Percentiles rank a stretch among this genome's conserved stretches.
Evolutionary conservation across 2,329 filamentous ascomycete genomes (phyloP).

Genomic region (Fusarium heterosporum): DNA sequence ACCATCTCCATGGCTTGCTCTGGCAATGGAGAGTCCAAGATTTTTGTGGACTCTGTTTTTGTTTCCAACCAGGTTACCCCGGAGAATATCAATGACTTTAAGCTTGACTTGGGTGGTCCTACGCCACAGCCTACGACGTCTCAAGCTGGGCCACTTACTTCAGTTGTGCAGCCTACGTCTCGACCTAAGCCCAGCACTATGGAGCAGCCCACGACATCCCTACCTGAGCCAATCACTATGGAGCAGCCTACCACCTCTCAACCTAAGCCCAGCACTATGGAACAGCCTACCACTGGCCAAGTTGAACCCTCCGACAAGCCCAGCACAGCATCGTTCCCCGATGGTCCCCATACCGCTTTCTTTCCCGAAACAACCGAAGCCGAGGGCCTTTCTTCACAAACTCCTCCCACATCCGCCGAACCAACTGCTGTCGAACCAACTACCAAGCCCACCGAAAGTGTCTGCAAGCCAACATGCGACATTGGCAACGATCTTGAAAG

Average conservation of each 20-base stretch:
- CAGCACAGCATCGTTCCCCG: too few species aligned
- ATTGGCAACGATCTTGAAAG: fast-evolving
- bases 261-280: too few species aligned
- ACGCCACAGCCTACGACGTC: not conserved
- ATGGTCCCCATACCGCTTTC: too few species aligned
- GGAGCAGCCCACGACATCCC: too few species aligned
- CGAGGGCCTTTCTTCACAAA: too few species aligned
- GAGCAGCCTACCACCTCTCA: too few species aligned
- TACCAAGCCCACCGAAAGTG: not conserved
- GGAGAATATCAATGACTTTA: slow-evolving; percentile 6
- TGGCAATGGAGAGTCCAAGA: not conserved
- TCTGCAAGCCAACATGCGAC: not conserved
- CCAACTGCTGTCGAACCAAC: too few species aligned
- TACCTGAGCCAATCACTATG: too few species aligned
- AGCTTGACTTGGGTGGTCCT: slow-evolving; percentile 7
- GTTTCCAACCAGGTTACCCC: slow-evolving; percentile 32
- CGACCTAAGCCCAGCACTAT: not conserved
- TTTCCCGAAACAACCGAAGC: too few species aligned
- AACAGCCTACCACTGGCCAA: too few species aligned
- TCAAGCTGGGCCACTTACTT: not conserved
- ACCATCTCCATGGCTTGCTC: slow-evolving; percentile 4
- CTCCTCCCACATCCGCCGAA: too few species aligned
- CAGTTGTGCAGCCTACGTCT: not conserved
- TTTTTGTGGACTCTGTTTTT: slow-evolving; percentile 20
- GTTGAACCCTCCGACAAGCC: too few species aligned